Evolutionary conservation across 441 rosid species (phyloP), one percentile per base, ranked within the genome.

Genomic region (Pelargonium fulgidum): DNA sequence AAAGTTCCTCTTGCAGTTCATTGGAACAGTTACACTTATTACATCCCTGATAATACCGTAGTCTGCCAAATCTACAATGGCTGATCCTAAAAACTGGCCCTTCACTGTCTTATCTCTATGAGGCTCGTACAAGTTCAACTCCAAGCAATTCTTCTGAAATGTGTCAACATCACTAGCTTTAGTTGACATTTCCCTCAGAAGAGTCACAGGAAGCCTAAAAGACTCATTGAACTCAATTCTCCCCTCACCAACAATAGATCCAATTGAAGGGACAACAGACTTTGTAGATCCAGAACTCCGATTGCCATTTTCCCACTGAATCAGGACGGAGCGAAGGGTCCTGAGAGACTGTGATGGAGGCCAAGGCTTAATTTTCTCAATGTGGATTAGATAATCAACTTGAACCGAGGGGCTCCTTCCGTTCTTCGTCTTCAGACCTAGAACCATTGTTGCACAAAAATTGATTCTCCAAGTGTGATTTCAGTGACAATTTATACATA

Each of bases 311-410:
- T 88, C 96, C 99, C 99, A 94, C 42, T 87, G 99, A 62, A 94
- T 81, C 10, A 89, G 68, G 68, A 88, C 94, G 4, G 99, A 88
- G 62, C 95, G 91, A 3, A 94, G 85, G 20, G 93, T 86, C 75
- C 86, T 77, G 63, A 94, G 84, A 9, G 99, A 89, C 73, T 94
- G 97, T 44, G 99, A 89, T 33, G 99, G 99, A 3, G 99, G 99
- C 99, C 99, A 94, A 33, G 96, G 99, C 79, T 86, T 91, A 84
- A 94, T 78, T 65, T 94, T 96, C 74, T 84, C 90, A 81, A 94
- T 79, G 78, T 86, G 87, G 75, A 94, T 79, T 33, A 84, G 24
- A 77, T 94, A 94, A 78, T 83, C 81, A 47, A 85, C 80, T 68
- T 81, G 93, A 68, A 85, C 75, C 0, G 85, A 70, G 22, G 85